Percentiles rank a stretch among this genome's conserved stretches.
Conservation (phyloP, 2,329 filamentous ascomycete genomes). For the Lasiodiplodia theobromae region DNA sequence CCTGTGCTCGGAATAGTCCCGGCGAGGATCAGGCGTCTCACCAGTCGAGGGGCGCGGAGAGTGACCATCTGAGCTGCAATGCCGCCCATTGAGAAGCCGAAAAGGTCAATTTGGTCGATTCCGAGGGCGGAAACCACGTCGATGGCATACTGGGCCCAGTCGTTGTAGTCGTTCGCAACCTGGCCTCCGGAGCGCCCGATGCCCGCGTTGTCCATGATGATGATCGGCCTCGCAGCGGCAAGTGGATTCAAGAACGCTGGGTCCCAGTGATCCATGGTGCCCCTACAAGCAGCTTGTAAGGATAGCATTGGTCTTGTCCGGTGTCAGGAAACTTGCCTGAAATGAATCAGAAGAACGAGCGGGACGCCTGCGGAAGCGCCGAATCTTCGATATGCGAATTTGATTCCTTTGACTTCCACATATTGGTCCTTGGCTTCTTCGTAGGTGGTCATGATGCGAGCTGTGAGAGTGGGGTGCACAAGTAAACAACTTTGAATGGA, state of each 20-base stretch:
- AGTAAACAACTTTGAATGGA: not conserved
- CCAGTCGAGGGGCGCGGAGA: slow-evolving; percentile 45
- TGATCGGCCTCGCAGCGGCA: slow-evolving; percentile 50
- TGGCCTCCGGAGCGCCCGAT: slow-evolving; percentile 55
- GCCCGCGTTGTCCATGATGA: slow-evolving; percentile 59
- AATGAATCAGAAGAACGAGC: slow-evolving; percentile 36
- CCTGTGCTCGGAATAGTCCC: slow-evolving; percentile 54
- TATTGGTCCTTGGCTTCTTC: slow-evolving; percentile 10
- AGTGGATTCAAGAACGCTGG: slow-evolving; percentile 53
- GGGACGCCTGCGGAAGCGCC: slow-evolving; percentile 32
- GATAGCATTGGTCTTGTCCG: no score
- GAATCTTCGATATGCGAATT: slow-evolving; percentile 36
- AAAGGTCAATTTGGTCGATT: slow-evolving; percentile 51
- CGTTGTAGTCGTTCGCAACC: slow-evolving; percentile 50
- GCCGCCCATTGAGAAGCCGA: slow-evolving; percentile 62
- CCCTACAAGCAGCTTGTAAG: not conserved
- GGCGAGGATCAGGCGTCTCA: slow-evolving; percentile 54
- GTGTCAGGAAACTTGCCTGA: slow-evolving; percentile 27
- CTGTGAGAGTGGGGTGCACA: not conserved
- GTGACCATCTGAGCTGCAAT: slow-evolving; percentile 56
- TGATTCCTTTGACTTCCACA: slow-evolving; percentile 30
- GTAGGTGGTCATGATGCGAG: slow-evolving; percentile 20
- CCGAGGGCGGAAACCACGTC: slow-evolving; percentile 40
- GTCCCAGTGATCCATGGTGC: slow-evolving; percentile 38
- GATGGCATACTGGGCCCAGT: slow-evolving; percentile 42